Evolutionary conservation across 345 rosid genomes (phyloP).

Genomic region (Syzygium oleosum): DNA sequence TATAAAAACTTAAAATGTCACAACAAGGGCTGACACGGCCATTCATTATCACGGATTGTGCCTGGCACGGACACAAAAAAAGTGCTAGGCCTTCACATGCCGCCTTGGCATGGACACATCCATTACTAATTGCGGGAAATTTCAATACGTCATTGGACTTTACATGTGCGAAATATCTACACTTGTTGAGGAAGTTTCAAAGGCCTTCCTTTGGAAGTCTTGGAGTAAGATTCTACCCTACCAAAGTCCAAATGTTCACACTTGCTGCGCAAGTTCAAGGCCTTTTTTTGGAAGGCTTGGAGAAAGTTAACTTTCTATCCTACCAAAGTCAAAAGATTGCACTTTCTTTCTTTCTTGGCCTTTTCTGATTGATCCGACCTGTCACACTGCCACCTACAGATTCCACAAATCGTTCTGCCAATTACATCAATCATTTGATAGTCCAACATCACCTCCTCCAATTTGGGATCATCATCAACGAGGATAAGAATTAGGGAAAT

Average conservation of each 20-base stretch:
- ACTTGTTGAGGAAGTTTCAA: not conserved
- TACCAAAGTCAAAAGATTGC: not conserved
- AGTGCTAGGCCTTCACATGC: not conserved
- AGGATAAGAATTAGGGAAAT: not conserved
- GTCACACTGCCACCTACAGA: not conserved
- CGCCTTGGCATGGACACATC: not conserved
- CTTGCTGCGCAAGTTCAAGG: not conserved
- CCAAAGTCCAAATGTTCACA: not conserved
- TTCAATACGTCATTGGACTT: not conserved
- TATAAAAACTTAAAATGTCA: not conserved
- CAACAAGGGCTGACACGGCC: accelerated
- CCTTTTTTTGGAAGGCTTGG: not conserved
- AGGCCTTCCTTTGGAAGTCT: not conserved
- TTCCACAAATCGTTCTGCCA: not conserved
- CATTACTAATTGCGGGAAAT: not conserved
- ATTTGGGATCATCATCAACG: not conserved
- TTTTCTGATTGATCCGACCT: not conserved
- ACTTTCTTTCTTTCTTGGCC: not conserved
- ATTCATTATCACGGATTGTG: not conserved
- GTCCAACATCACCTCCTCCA: not conserved
- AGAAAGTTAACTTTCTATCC: not conserved
- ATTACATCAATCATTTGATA: not conserved
- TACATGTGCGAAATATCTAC: not conserved
- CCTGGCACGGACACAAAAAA: not conserved
- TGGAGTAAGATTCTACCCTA: not conserved